A percentile compares a stretch with the other conserved stretches of the same genome.
phyloP scores from a whole-genome alignment of 2,329 filamentous ascomycete genomes.

The Xylariaceae sp. region DNA sequence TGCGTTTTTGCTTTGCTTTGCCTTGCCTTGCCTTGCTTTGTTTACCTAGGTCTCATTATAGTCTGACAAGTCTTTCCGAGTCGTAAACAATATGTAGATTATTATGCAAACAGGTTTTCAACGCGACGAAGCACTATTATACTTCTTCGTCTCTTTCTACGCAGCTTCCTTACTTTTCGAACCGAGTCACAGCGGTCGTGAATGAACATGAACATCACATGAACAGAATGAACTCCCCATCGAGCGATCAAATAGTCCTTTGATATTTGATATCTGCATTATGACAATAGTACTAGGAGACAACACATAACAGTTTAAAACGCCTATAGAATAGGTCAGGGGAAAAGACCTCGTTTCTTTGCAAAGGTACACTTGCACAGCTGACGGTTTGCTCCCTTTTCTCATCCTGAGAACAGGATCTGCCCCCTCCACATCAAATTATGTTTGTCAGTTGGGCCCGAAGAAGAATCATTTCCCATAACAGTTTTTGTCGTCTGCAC shows the following conservation, averaged over 20 bases:
- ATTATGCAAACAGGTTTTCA: too few species aligned
- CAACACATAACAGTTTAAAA: conserved; percentile 33
- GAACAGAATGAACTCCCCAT: neutral
- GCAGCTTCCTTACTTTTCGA: too few species aligned
- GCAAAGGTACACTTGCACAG: conserved; percentile 26
- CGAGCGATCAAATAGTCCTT: conserved; percentile 23
- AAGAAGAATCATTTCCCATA: conserved; percentile 3
- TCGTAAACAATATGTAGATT: too few species aligned
- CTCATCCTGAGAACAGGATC: conserved; percentile 17
- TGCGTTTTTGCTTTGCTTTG: neutral
- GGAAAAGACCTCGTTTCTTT: conserved; percentile 28
- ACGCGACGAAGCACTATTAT: too few species aligned
- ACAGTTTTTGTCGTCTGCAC: conserved; percentile 2
- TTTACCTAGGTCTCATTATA: too few species aligned
- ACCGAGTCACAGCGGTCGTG: too few species aligned
- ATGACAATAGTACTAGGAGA: conserved; percentile 52
- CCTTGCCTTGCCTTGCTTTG: neutral
- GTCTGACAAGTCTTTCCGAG: too few species aligned
- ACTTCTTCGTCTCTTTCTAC: too few species aligned
- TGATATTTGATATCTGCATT: conserved; percentile 57
- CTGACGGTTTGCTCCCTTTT: conserved; percentile 21
- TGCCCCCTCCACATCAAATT: conserved; percentile 11
- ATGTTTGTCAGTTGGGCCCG: conserved; percentile 7
- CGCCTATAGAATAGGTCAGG: conserved; percentile 25
- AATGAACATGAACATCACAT: too few species aligned